These are phyloP conservation scores for Thecaphora frezii DNA, from an alignment of 1,284 basidiomycete genomes.

Conservation along the genomic window DNA sequence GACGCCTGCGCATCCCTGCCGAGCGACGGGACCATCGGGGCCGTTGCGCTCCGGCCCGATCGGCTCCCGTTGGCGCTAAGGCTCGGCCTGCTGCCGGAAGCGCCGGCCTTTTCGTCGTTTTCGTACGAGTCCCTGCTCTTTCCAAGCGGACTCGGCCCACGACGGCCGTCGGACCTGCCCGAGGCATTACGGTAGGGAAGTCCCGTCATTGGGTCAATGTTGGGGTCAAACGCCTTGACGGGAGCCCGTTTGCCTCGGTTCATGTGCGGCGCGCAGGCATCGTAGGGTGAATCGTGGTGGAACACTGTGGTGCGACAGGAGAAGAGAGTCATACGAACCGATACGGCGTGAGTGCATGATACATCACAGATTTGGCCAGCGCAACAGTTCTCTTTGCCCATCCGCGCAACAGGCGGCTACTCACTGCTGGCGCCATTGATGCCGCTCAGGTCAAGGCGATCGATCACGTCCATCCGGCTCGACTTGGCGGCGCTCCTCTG, in stretches of 20 bases:
- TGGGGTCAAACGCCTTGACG: constrained; percentile 53
- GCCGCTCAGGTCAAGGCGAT: constrained; percentile 53
- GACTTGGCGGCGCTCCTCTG: constrained; percentile 21
- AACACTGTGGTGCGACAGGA: constrained; percentile 31
- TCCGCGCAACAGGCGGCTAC: constrained; percentile 5
- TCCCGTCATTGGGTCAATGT: constrained; percentile 52
- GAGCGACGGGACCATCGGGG: constrained; percentile 28
- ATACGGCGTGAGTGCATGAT: not conserved
- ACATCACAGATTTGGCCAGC: no score
- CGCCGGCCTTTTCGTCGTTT: constrained; percentile 14
- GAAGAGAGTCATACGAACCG: not conserved
- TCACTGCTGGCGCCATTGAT: constrained; percentile 47
- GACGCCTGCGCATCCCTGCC: constrained; percentile 26
- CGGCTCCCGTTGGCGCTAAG: constrained; percentile 20
- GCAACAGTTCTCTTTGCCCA: not conserved
- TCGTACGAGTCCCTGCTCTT: not conserved
- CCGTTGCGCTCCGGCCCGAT: constrained; percentile 15
- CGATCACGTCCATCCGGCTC: constrained; percentile 55
- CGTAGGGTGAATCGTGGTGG: constrained; percentile 58
- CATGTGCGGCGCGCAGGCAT: constrained; percentile 53
- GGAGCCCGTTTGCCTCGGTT: constrained; percentile 49
- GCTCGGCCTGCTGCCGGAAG: constrained; percentile 8
- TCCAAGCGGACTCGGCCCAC: not conserved
- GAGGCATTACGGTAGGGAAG: constrained; percentile 15
- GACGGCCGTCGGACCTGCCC: constrained; percentile 9